These are phyloP conservation scores for Candida chilensis DNA, from an alignment of 805 yeast genomes.

Conservation along the genomic window DNA sequence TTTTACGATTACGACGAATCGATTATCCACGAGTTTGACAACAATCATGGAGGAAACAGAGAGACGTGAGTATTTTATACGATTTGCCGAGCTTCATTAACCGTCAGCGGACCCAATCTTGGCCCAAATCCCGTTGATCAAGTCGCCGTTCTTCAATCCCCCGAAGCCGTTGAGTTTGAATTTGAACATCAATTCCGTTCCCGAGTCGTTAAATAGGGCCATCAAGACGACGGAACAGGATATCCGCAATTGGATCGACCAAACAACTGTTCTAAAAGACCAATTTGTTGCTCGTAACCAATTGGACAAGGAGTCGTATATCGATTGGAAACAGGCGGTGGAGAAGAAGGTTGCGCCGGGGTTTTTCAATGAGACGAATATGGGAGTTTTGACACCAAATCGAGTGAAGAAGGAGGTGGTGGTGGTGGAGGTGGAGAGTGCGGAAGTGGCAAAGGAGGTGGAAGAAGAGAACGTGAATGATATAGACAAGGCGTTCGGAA, in stretches of 20 bases:
- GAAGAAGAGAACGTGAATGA: too few species aligned
- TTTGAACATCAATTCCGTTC: constrained; percentile 14
- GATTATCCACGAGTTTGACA: too few species aligned
- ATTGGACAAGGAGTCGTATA: neutral
- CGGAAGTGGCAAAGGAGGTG: too few species aligned
- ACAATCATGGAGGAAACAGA: constrained; percentile 16
- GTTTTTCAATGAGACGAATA: neutral
- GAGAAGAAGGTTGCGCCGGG: neutral
- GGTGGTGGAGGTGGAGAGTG: too few species aligned
- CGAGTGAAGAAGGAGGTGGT: too few species aligned
- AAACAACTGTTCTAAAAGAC: neutral
- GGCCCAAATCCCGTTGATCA: constrained; percentile 28
- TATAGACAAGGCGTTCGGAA: too few species aligned
- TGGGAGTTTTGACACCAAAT: neutral
- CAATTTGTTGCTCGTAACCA: neutral
- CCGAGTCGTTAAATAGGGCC: neutral
- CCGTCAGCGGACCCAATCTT: constrained; percentile 25
- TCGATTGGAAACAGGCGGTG: neutral
- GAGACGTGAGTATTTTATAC: constrained; percentile 9
- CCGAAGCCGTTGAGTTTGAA: constrained; percentile 28
- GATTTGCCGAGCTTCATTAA: constrained; percentile 1
- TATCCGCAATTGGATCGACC: neutral
- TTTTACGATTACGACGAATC: too few species aligned
- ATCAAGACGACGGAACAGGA: neutral
- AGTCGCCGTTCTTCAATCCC: constrained; percentile 29